Base-by-base conservation (phyloP, 495 filamentous ascomycete species). In the Penicillium canescens region DNA sequence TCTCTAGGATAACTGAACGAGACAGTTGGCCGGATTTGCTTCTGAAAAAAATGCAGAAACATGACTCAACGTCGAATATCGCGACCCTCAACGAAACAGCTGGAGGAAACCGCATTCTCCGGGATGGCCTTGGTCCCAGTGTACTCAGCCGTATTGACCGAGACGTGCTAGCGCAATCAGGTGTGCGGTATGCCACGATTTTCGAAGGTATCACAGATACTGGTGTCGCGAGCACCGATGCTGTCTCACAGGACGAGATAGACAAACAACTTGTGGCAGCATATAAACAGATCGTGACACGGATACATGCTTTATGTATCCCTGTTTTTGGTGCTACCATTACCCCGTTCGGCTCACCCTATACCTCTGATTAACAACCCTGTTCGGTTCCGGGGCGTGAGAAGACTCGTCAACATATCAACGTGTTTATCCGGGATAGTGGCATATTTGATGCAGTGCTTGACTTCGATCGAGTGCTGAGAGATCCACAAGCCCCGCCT, bases 181-280 rank as follows among this genome's bases (percentile, higher is more conserved):
- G 80, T 8, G 78, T 85, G 6, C 72, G 73, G 55, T 88, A 84
- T 59, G 82, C 78, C 28, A 78, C 90, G 69, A 77, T 90, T 33
- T 90, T 90, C 66, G 81, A 86, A 67, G 87, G 87, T 16, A 84
- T 90, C 16, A 91, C 90, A 64, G 88, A 90, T 63, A 87, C 87
- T 41, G 85, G 86, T 24, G 68, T 68, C 7, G 81, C 75, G 1
- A 72, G 66, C 20, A 54, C 76, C 0, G 77, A 82, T 53, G 47
- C 65, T 4, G 65, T 60, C 1, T 70, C 74, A 3, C 85, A 87
- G 57, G 66, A 56, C n/a, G 47, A 60, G 8, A 75, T 86, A 37
- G 81, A 70, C 4, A 72, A 76, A 39, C 60, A 68, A 14, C 60
- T 90, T 3, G 78, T 84, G 35, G 67, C 70, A 4, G 81, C 82